Base-by-base conservation (phyloP, 768 basidiomycete species). In the Gelatoporia subvermispora region DNA sequence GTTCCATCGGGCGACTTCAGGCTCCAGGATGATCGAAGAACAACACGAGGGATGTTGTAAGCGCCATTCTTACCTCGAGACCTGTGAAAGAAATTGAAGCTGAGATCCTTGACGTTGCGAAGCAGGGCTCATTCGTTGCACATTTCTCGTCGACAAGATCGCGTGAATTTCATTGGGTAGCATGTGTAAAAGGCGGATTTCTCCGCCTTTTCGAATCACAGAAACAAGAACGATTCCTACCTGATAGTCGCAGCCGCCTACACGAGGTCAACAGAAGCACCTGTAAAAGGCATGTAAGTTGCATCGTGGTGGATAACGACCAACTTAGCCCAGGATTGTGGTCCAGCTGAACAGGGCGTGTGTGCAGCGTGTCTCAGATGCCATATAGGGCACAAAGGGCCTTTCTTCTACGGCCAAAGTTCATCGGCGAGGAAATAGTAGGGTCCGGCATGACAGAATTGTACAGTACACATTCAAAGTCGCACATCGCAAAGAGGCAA, bases 291-390 rank as follows among this genome's bases (percentile, higher is more conserved):
- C 67, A 85, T 64, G 65, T 75, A 51, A 53, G 78, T 68, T 64
- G 73, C 78, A 65, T 70, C 62, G 69, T 55, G 63, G 65, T 75
- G 80, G 79, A 64, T 68, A 68, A 66, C 57, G 66, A 65, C 62
- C 69, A 68, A 63, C 70, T 65, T 68, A 64, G 77, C 67, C 70
- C 72, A 69, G 75, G 72, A 73, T 76, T 80, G 79, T 76, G 81
- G 77, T 73, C 77, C 72, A 78, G 76, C 74, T 76, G 68, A 60
- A 54, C 55, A 63, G 70, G 47, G 77, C 83, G 80, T 81, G 84
- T 71, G 72, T 69, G 69, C 76, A 72, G 78, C 82, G 73, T 81
- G 79, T 77, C 72, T 64, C 67, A 63, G 63, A 68, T 75, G 68
- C 72, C 77, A 71, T 71, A 75, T 72, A 69, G 70, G 77, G 77